Evolutionary conservation across 2,329 filamentous ascomycete genomes (phyloP).

Genomic region (Eurotiales sp.): DNA sequence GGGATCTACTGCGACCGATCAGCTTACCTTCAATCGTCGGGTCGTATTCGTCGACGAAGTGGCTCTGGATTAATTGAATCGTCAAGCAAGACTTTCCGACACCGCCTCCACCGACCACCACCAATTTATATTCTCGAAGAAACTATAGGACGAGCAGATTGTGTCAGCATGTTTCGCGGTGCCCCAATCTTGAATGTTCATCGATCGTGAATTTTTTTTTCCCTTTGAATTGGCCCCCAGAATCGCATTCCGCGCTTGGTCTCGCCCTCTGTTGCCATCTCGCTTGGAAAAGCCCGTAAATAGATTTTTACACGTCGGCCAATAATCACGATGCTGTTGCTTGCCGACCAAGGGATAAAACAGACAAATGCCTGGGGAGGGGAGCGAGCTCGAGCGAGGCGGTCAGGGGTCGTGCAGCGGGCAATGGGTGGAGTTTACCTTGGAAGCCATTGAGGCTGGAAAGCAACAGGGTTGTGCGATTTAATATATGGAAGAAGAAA

Average conservation of each 20-base stretch:
- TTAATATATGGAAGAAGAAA: constrained; percentile 1
- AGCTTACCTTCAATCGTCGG: constrained; percentile 87
- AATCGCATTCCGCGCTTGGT: background rate
- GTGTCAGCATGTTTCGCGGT: constrained; percentile 18
- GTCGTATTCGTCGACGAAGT: constrained; percentile 99
- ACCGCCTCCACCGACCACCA: constrained; percentile 95
- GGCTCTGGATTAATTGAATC: constrained; percentile 90
- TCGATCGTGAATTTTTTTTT: background rate
- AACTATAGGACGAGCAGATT: constrained; percentile 52
- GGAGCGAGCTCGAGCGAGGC: background rate
- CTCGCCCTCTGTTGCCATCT: background rate
- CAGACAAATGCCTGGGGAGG: too few relatives aligned
- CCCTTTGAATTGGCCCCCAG: background rate
- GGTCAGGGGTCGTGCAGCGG: too few relatives aligned
- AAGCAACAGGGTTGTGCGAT: constrained; percentile 3
- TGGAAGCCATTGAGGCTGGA: constrained; percentile 16
- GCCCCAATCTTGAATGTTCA: background rate
- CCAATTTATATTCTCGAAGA: constrained; percentile 88
- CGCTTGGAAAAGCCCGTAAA: too few relatives aligned
- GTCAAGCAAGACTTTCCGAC: constrained; percentile 99
- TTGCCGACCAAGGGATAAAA: background rate
- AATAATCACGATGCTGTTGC: background rate
- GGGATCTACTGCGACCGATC: too few relatives aligned
- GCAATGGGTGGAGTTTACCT: constrained; percentile 9
- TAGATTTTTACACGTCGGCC: background rate